Percentiles rank a stretch among this genome's conserved stretches.
These are phyloP conservation scores for Myxozyma kluyveri DNA, from an alignment of 805 yeast species.

Conservation along the genomic window DNA sequence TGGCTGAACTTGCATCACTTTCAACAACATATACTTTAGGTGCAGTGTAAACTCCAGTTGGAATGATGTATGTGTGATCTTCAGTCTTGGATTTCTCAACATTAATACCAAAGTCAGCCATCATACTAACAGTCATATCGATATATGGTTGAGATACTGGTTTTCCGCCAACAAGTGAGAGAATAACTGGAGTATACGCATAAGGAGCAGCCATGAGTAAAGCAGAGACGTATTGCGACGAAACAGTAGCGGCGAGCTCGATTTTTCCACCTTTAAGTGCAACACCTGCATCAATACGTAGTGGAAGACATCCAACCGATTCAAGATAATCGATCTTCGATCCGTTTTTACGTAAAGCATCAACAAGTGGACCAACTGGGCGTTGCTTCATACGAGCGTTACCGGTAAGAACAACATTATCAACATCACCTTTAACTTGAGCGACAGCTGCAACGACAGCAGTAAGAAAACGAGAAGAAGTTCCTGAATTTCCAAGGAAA, in stretches of 20 bases:
- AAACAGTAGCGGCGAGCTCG: constrained; percentile 91
- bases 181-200: constrained; percentile 81
- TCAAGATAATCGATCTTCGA: constrained; percentile 69
- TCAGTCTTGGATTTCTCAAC: constrained; percentile 70
- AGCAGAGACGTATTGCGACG: constrained; percentile 96
- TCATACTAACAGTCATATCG: constrained; percentile 96
- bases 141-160: constrained; percentile 95
- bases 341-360: constrained; percentile 81
- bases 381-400: constrained; percentile 96
- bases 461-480: constrained; percentile 92
- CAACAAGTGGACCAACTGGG: constrained; percentile 94
- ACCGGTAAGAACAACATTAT: constrained; percentile 73
- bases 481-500: constrained; percentile 95
- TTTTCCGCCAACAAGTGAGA: constrained; percentile 89
- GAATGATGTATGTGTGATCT: constrained; percentile 84
- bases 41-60: constrained; percentile 73
- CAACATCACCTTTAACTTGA: constrained; percentile 44
- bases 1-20: constrained; percentile 96
- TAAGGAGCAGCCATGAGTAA: constrained; percentile 97
- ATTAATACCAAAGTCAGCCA: constrained; percentile 80
- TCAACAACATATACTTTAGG: constrained; percentile 87
- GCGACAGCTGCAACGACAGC: constrained; percentile 73
- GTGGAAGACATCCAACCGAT: constrained; percentile 78
- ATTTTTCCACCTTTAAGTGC: constrained; percentile 87
- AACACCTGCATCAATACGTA: constrained; percentile 63